Base-by-base conservation (phyloP, 371 early-diverging fungal species). In the Polyrhizophydium stewartii region DNA sequence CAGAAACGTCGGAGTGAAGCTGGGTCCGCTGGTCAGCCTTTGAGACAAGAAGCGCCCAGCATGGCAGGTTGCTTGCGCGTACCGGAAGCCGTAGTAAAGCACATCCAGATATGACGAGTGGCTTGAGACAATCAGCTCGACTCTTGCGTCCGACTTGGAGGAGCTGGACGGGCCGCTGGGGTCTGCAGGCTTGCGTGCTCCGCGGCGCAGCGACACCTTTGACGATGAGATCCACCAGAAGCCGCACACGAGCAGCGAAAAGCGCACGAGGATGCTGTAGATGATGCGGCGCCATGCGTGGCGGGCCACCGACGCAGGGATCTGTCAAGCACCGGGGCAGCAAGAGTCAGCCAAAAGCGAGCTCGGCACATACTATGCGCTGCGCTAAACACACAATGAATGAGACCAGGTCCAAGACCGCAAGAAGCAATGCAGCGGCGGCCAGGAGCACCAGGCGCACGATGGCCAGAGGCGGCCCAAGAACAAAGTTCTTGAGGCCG, bases 31-130 rank as follows among this genome's bases (percentile, higher is more conserved):
- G 32, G 16, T 37, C 27, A n/a, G n/a, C n/a, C n/a, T n/a, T n/a
- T n/a, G n/a, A n/a, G n/a, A n/a, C n/a, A n/a, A n/a, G n/a, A n/a
- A n/a, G n/a, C n/a, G n/a, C n/a, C n/a, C n/a, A n/a, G n/a, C n/a
- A n/a, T n/a, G n/a, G n/a, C n/a, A n/a, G n/a, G n/a, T n/a, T n/a
- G n/a, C n/a, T n/a, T n/a, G 45, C 59, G 59, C 57, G 24, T 78
- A 90, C 84, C 75, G 69, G 61, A 72, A 84, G 2, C 85, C 84
- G n/a, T 92, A 70, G 56, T 89, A 90, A 40, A 94, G 50, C 5
- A 93, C 67, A 58, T 94, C 93, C 46, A 93, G 72, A 64, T 94
- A 94, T 3, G 92, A 92, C 0, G 84, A 80, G 78, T 91, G 91
- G 70, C 93, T 94, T 55, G 89, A 74, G 16, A 92, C 72, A 50